Percentiles rank a stretch among this genome's conserved stretches.
Evolutionary conservation across 208 protist genomes (phyloP).

Genomic region (Trypanosoma vivax): DNA sequence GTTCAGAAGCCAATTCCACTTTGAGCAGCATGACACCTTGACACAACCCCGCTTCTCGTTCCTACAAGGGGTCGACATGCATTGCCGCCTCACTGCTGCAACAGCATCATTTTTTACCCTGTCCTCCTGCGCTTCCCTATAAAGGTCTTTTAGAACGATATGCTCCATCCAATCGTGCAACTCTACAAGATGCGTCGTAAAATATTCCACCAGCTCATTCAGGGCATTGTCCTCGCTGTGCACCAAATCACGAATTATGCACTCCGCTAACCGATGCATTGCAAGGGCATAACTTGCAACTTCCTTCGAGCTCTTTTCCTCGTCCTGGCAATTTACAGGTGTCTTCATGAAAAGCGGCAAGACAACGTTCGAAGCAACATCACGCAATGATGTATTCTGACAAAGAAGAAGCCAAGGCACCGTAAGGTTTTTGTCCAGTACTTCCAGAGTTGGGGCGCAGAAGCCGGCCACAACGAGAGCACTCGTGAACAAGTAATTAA

Average conservation of each 20-base stretch:
- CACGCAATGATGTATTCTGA: constrained; percentile 8
- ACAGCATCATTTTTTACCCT: neutral
- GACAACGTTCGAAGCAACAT: constrained; percentile 8
- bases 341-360: constrained; percentile 14
- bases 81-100: neutral
- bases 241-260: constrained; percentile 9
- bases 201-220: constrained; percentile 4
- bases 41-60: neutral
- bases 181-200: constrained; percentile 1
- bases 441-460: constrained; percentile 1
- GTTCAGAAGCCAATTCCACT: constrained; percentile 19
- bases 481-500: constrained; percentile 2
- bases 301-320: neutral
- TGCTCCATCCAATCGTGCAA: constrained; percentile 10
- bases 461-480: constrained; percentile 13
- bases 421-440: constrained; percentile 12
- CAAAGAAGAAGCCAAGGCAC: constrained; percentile 16
- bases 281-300: constrained; percentile 9
- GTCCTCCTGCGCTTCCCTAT: neutral
- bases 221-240: constrained; percentile 13
- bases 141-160: constrained; percentile 7
- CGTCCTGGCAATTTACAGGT: neutral
- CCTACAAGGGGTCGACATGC: no score
- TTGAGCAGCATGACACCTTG: neutral
- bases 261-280: constrained; percentile 15